Conservation (phyloP, 768 basidiomycete genomes). For the Sutorius australiensis region DNA sequence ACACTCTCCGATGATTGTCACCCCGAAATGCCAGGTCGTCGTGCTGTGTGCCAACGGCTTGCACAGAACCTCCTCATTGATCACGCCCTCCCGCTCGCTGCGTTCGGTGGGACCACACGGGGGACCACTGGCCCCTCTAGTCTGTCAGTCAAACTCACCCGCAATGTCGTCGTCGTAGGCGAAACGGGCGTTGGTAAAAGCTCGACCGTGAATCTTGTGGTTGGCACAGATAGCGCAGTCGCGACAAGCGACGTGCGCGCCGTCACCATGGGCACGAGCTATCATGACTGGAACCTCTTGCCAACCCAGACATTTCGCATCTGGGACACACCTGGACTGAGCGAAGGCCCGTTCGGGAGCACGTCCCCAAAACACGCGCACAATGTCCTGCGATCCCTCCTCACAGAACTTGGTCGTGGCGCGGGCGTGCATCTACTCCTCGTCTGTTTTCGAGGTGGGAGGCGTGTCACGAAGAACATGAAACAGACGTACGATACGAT, state of each 20-base stretch:
- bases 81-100: constrained; percentile 13
- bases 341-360: constrained; percentile 12
- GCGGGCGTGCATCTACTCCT: constrained; percentile 21
- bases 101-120: background rate
- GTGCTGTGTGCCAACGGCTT: constrained; percentile 13
- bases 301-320: constrained; percentile 23
- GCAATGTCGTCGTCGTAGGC: constrained; percentile 39
- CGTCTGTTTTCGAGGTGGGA: constrained; percentile 17
- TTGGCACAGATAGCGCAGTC: constrained; percentile 15
- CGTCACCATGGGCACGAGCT: constrained; percentile 19
- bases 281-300: constrained; percentile 21
- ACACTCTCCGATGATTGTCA: constrained; percentile 20
- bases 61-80: constrained; percentile 23
- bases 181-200: constrained; percentile 32
- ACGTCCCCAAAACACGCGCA: constrained; percentile 9
- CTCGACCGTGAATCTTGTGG: constrained; percentile 18
- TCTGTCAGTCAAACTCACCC: constrained; percentile 15
- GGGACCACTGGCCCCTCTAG: constrained; percentile 5
- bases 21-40: constrained; percentile 18
- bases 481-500: constrained; percentile 21
- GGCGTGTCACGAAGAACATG: constrained; percentile 17
- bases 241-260: constrained; percentile 15
- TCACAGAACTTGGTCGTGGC: constrained; percentile 16
- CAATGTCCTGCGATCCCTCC: constrained; percentile 20
- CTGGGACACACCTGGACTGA: constrained; percentile 25